phyloP scores from a whole-genome alignment of 2,329 filamentous ascomycete genomes.

The Penicillium sp. region DNA sequence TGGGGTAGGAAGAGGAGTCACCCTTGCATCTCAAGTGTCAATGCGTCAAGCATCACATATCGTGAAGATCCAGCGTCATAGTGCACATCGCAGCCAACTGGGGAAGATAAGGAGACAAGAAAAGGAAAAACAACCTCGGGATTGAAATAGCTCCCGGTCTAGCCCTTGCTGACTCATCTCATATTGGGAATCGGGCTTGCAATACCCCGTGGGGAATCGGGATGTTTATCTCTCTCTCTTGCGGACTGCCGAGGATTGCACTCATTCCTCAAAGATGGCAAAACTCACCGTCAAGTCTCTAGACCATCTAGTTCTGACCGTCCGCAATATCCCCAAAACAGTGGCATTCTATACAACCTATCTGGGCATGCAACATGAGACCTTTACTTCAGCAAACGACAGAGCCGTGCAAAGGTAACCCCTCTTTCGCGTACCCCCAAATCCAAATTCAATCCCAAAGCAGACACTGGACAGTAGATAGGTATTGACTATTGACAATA shows the following conservation, averaged over 20 bases:
- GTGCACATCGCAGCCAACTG: too few species aligned
- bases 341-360: slow-evolving; percentile 54
- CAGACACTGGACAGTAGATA: background rate
- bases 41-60: background rate
- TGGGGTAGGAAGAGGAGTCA: too few species aligned
- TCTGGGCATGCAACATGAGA: slow-evolving; percentile 56
- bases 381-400: slow-evolving; percentile 46
- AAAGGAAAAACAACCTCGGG: background rate
- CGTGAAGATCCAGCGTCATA: too few species aligned
- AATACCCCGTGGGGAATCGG: too few species aligned
- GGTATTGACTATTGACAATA: slow-evolving; percentile 10
- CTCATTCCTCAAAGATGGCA: slow-evolving; percentile 6
- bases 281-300: slow-evolving; percentile 45
- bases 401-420: slow-evolving; percentile 26
- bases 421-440: background rate
- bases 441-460: background rate
- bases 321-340: slow-evolving; percentile 49
- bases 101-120: too few species aligned
- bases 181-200: too few species aligned
- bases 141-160: too few species aligned
- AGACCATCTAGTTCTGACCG: slow-evolving; percentile 61
- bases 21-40: background rate
- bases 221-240: too few species aligned
- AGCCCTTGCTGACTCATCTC: too few species aligned
- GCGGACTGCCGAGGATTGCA: too few species aligned